phyloP scores from a whole-genome alignment of 768 basidiomycete genomes.

The Boletus rubropictus region DNA sequence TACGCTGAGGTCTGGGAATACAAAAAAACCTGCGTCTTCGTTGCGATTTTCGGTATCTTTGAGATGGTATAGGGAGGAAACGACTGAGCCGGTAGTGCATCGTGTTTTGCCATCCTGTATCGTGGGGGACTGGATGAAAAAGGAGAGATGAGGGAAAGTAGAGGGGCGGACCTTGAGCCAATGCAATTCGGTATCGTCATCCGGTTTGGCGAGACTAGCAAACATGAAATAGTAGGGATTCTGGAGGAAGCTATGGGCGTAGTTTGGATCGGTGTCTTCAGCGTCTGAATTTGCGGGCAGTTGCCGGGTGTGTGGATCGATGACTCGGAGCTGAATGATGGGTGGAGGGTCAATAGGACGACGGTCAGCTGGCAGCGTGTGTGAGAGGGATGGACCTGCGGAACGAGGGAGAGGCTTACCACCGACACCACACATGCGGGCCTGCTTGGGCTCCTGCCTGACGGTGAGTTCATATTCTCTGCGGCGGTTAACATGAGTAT shows the following conservation, averaged over 20 bases:
- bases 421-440: conserved; percentile 85
- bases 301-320: conserved; percentile 50
- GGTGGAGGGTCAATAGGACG: conserved; percentile 95
- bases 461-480: conserved; percentile 85
- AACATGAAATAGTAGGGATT: conserved; percentile 98
- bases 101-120: conserved; percentile 82
- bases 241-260: conserved; percentile 65
- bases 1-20: conserved; percentile 92
- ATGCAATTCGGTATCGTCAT: conserved; percentile 84
- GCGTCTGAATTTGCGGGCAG: conserved; percentile 29
- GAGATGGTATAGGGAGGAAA: conserved; percentile 85
- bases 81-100: conserved; percentile 87
- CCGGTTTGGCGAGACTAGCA: conserved; percentile 82
- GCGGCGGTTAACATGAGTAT: conserved; percentile 12
- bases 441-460: conserved; percentile 88
- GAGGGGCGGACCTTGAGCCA: conserved; percentile 59
- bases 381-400: not conserved
- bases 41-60: conserved; percentile 64
- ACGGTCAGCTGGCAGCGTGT: conserved; percentile 65
- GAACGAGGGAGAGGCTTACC: conserved; percentile 50
- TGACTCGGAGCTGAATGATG: conserved; percentile 88
- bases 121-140: not conserved
- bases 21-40: conserved; percentile 86
- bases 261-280: conserved; percentile 33
- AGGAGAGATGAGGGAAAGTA: not conserved